phyloP scores from a whole-genome alignment of 177 flowering plant genomes.

The Tripterygium wilfordii region DNA sequence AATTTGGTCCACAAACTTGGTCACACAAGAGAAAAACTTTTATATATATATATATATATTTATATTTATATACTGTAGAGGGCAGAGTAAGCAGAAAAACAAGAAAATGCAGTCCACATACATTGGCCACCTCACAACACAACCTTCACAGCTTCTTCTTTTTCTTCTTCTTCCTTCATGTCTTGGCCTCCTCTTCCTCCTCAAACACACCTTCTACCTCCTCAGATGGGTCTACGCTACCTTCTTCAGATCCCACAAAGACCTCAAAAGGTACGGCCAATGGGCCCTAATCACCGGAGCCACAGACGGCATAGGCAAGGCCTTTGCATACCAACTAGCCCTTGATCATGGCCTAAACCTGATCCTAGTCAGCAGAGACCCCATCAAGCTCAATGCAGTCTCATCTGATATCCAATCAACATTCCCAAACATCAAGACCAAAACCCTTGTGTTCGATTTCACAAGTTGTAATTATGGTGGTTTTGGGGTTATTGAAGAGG shows the following conservation, averaged over 20 bases:
- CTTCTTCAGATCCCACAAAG: conserved; percentile 18
- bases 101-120: background rate
- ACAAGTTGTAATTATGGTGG: conserved; percentile 6
- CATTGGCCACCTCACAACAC: conserved; percentile 11
- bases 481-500: conserved; percentile 22
- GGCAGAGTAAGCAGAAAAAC: background rate
- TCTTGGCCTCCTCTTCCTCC: conserved; percentile 35
- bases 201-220: conserved; percentile 10
- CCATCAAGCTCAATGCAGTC: conserved; percentile 27
- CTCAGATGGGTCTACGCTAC: conserved; percentile 15
- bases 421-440: conserved; percentile 21
- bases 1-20: no score
- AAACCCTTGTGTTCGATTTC: conserved; percentile 40
- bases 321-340: conserved; percentile 49
- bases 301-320: conserved; percentile 52
- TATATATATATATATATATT: no score
- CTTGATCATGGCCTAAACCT: conserved; percentile 51
- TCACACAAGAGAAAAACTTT: no score
- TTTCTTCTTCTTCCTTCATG: no score
- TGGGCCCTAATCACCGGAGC: conserved; percentile 57
- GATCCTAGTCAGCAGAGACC: conserved; percentile 42
- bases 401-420: conserved; percentile 20
- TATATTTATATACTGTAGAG: background rate
- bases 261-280: conserved; percentile 26
- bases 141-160: conserved; percentile 21